Conservation (phyloP, 257 asterid species). For the Plantago major region DNA sequence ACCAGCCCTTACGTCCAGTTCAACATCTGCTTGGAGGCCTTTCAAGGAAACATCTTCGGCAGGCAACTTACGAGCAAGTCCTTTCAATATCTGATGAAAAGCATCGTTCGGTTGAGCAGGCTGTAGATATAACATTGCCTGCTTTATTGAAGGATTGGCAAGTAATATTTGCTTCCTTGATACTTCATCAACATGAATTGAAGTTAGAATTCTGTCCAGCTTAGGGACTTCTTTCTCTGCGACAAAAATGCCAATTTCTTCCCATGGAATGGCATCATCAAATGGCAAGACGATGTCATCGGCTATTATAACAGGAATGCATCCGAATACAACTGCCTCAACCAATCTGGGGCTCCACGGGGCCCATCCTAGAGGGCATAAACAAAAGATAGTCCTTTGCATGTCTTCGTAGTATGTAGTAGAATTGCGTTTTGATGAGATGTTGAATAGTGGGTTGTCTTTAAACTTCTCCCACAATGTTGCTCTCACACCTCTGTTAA, state of each 20-base stretch:
- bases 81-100: conserved; percentile 83
- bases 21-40: conserved; percentile 47
- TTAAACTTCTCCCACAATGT: conserved; percentile 24
- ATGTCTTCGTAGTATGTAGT: conserved; percentile 89
- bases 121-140: conserved; percentile 83
- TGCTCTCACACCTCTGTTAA: conserved; percentile 89
- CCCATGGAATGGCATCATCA: conserved; percentile 96
- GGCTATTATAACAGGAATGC: conserved; percentile 53
- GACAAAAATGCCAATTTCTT: conserved; percentile 78
- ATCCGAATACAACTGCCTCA: conserved; percentile 56
- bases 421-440: conserved; percentile 78
- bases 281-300: conserved; percentile 87
- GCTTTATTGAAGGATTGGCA: conserved; percentile 89
- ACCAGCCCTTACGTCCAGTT: conserved; percentile 93
- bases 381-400: conserved; percentile 82
- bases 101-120: conserved; percentile 84
- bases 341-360: conserved; percentile 97
- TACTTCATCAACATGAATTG: conserved; percentile 63
- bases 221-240: conserved; percentile 83
- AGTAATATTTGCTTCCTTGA: conserved; percentile 74
- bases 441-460: conserved; percentile 18
- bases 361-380: conserved; percentile 97
- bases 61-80: conserved; percentile 82
- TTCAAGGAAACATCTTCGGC: conserved; percentile 40
- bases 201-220: conserved; percentile 71